These are phyloP conservation scores for Delitschia confertaspora DNA, from an alignment of 495 filamentous ascomycete genomes.

Conservation along the genomic window DNA sequence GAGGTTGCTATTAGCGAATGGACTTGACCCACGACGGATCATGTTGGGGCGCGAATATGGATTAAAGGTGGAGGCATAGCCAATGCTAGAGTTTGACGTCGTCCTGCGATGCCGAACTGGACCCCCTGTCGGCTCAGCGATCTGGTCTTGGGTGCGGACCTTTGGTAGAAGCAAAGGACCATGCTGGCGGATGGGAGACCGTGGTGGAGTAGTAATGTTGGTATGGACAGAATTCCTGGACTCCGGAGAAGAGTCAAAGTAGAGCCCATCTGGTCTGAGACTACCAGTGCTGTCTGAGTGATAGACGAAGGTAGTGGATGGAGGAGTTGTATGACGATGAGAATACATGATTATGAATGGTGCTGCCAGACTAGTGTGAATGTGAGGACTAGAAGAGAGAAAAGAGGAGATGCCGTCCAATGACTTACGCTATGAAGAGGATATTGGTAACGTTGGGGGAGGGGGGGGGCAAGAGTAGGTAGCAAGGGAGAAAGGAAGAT, in stretches of 20 bases:
- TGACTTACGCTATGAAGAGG: constrained; percentile 20
- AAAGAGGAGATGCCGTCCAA: constrained; percentile 12
- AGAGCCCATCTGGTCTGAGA: constrained; percentile 47
- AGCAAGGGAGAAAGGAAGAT: constrained; percentile 14
- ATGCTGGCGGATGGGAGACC: constrained; percentile 66
- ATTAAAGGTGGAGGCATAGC: constrained; percentile 38
- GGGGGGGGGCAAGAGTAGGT: too few relatives aligned
- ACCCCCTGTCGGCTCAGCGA: constrained; percentile 48
- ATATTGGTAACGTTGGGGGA: too few relatives aligned
- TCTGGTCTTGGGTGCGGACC: constrained; percentile 77
- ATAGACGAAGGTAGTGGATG: constrained; percentile 24
- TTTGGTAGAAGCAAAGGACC: constrained; percentile 78
- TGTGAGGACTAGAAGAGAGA: constrained; percentile 3
- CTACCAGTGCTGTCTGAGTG: constrained; percentile 17
- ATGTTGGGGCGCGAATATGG: constrained; percentile 36
- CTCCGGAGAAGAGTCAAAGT: constrained; percentile 67
- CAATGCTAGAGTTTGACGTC: constrained; percentile 48
- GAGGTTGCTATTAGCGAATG: constrained; percentile 45
- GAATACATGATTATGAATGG: constrained; percentile 28
- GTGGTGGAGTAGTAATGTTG: constrained; percentile 57
- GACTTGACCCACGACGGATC: constrained; percentile 54
- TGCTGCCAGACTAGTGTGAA: constrained; percentile 25
- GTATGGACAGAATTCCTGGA: constrained; percentile 69
- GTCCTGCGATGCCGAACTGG: constrained; percentile 46
- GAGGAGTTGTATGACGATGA: constrained; percentile 34